A percentile compares a stretch with the other conserved stretches of the same genome.
Conservation (phyloP, 768 basidiomycete genomes). For the Mycena rosella region DNA sequence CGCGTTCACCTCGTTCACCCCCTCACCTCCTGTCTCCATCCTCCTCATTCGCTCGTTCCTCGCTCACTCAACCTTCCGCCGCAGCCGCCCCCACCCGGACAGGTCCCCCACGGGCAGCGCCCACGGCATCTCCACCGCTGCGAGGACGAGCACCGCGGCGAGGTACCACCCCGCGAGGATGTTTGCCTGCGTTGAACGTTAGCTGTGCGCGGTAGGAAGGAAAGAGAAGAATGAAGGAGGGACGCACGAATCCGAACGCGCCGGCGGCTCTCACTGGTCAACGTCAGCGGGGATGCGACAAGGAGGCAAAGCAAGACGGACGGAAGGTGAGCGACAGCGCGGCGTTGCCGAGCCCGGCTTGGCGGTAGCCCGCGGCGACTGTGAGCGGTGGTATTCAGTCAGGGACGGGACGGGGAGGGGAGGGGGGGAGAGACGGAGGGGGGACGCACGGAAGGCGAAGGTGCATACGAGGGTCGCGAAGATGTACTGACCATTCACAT, state of each 20-base stretch:
- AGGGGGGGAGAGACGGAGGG: not conserved
- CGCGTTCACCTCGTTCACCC: no score
- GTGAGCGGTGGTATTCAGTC: not conserved
- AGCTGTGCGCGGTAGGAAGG: not conserved
- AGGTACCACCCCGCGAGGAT: slow-evolving; percentile 33
- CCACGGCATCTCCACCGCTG: slow-evolving; percentile 32
- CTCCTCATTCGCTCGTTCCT: no score
- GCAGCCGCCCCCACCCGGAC: slow-evolving; percentile 22
- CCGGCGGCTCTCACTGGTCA: slow-evolving; percentile 29
- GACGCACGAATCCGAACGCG: slow-evolving; percentile 30
- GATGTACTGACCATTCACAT: slow-evolving; percentile 5
- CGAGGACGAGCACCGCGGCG: slow-evolving; percentile 26
- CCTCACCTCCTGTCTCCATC: no score
- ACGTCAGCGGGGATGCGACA: not conserved
- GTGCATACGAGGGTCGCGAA: slow-evolving; percentile 27
- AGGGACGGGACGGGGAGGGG: no score
- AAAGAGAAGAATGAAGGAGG: not conserved
- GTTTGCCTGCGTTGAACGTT: slow-evolving; percentile 8
- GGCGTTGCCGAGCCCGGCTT: slow-evolving; percentile 25
- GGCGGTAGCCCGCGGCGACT: slow-evolving; percentile 21
- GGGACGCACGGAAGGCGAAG: slow-evolving; percentile 25
- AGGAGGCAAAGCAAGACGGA: not conserved
- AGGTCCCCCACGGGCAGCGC: slow-evolving; percentile 33
- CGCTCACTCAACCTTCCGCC: slow-evolving; percentile 18
- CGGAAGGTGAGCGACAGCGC: slow-evolving; percentile 9